A percentile compares a stretch with the other conserved stretches of the same genome.
These are phyloP conservation scores for Hansenula lynferdii DNA, from an alignment of 1,139 yeast genomes.

Conservation along the genomic window DNA sequence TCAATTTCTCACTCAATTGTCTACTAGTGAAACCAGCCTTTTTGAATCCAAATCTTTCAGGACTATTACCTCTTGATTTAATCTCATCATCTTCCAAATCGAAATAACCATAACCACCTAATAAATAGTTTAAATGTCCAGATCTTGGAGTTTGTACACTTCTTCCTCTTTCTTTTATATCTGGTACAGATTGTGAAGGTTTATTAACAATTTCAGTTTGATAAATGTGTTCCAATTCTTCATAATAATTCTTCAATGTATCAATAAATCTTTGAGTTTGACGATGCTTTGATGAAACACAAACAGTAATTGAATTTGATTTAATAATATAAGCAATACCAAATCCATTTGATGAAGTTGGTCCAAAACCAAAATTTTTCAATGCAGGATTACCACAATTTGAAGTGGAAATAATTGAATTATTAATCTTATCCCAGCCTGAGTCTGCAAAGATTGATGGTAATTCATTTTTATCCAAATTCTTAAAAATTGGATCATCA, in stretches of 20 bases:
- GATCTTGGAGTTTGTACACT: slow-evolving; percentile 25
- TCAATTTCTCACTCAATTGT: slow-evolving; percentile 68
- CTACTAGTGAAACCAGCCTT: slow-evolving; percentile 45
- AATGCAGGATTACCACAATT: slow-evolving; percentile 85
- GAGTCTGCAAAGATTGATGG: slow-evolving; percentile 73
- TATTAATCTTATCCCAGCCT: slow-evolving; percentile 70
- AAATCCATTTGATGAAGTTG: slow-evolving; percentile 84
- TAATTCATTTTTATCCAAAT: slow-evolving; percentile 29
- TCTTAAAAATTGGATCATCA: slow-evolving; percentile 8
- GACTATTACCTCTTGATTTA: slow-evolving; percentile 66
- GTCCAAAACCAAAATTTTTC: slow-evolving; percentile 88
- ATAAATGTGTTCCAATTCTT: slow-evolving; percentile 57
- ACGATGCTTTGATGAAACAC: slow-evolving; percentile 87
- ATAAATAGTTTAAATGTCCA: slow-evolving; percentile 39
- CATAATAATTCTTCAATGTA: slow-evolving; percentile 62
- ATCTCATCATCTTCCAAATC: slow-evolving; percentile 68
- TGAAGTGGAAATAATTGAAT: slow-evolving; percentile 59
- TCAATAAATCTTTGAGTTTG: slow-evolving; percentile 82
- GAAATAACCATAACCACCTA: slow-evolving; percentile 80
- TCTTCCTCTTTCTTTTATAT: slow-evolving; percentile 19
- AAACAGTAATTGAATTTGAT: slow-evolving; percentile 76
- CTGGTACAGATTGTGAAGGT: slow-evolving; percentile 2
- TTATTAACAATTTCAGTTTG: slow-evolving; percentile 33
- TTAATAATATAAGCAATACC: slow-evolving; percentile 91
- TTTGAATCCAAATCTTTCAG: slow-evolving; percentile 53